Evolutionary conservation across 805 yeast genomes (phyloP), one percentile per base, ranked within the genome.

Genomic region (Starmerella sp.): DNA sequence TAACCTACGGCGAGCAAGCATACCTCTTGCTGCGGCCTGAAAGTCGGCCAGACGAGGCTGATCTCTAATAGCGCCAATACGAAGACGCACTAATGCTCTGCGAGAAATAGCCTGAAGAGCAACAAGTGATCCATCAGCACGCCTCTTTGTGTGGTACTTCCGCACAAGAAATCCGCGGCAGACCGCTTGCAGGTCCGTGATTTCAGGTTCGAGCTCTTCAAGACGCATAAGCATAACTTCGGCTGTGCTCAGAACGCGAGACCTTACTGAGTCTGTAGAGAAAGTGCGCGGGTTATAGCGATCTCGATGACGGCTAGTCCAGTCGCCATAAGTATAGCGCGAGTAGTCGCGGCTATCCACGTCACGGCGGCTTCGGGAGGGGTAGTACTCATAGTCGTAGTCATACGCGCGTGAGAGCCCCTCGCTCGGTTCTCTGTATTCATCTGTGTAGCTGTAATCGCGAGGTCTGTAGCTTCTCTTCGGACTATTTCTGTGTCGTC

Each of bases 161-260:
- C 49, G 49, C 13, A 34, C 9, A 6, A 46, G 38, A 10, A 46
- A 46, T 5, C 49, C 39, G 39, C 49, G 49, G 11, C 49, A 32
- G 8, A 46, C 5, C 4, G 49, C 49, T 11, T 46, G 49, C 5
- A 89, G 70, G 54, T 69, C 72, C 39, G 75, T 69, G 39, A 83
- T 76, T 8, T 63, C 66, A n/a, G 56, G 60, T 37, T 63, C 67
- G 7, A 65, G 64, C 5, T 54, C 62, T 39, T 63, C 69, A 14
- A 69, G 65, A 30, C 63, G 66, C 50, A 59, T 55, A 7, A 61
- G 64, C 59, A 67, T 61, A 8, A 59, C 52, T 51, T 68, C 72
- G 39, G 69, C 71, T 29, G 64, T 60, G n/a, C 63, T 54, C n/a
- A 60, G 48, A 4, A 54, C 57, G 36, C 53, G 55, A 13, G 61